These are phyloP conservation scores for Solanum bulbocastanum DNA, from an alignment of 257 asterid genomes.

Conservation along the genomic window DNA sequence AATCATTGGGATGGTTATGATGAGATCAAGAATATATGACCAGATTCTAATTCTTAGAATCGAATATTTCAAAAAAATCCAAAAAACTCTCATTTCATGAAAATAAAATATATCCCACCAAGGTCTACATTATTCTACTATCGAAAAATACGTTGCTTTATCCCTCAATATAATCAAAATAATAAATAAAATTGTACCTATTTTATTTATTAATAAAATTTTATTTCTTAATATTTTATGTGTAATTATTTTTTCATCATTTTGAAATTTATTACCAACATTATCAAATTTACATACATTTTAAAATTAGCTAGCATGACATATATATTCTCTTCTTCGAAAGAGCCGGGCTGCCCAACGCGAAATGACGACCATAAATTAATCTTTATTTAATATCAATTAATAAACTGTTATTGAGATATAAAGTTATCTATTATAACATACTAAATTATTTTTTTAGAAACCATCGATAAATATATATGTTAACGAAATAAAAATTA, in stretches of 20 bases:
- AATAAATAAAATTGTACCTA: too few species aligned
- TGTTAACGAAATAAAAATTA: background rate
- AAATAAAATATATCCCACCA: background rate
- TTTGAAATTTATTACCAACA: background rate
- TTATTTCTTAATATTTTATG: too few species aligned
- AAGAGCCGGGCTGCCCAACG: background rate
- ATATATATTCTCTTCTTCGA: background rate
- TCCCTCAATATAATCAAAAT: background rate
- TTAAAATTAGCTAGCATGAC: background rate
- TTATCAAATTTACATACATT: background rate
- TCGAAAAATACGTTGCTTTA: too few species aligned
- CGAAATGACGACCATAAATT: background rate
- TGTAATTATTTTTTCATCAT: too few species aligned
- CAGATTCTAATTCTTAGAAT: background rate
- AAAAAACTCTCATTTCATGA: background rate
- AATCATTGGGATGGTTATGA: background rate
- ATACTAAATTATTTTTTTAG: background rate
- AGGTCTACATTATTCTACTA: background rate
- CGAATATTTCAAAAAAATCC: background rate
- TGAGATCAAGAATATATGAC: background rate
- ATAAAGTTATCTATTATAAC: background rate
- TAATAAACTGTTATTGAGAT: background rate
- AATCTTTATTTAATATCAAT: background rate
- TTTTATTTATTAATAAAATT: too few species aligned
- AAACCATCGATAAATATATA: background rate